phyloP scores from a whole-genome alignment of 805 yeast genomes.

The Nakazawaea peltata region DNA sequence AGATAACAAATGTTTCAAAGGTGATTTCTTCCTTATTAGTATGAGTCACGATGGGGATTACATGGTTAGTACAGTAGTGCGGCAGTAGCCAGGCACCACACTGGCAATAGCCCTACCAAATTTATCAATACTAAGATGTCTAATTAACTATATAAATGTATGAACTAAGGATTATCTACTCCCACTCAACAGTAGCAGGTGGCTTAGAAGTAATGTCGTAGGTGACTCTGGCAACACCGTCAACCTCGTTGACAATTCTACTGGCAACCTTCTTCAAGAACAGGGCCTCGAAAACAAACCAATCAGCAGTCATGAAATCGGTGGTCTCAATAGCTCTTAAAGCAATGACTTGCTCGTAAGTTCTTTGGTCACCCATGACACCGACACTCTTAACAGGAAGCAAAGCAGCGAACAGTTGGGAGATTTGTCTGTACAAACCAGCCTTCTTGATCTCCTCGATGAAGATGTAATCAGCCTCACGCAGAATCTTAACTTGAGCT shows the following conservation, averaged over 20 bases:
- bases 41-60: constrained; percentile 61
- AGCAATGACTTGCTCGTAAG: constrained; percentile 98
- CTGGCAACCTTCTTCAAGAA: constrained; percentile 91
- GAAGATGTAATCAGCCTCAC: constrained; percentile 94
- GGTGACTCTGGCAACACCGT: constrained; percentile 98
- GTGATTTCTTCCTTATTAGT: constrained; percentile 44
- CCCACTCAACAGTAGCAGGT: constrained; percentile 99
- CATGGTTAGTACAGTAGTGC: constrained; percentile 44
- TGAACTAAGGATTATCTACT: constrained; percentile 31
- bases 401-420: constrained; percentile 96
- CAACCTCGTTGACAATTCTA: constrained; percentile 96
- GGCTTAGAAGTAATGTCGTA: constrained; percentile 99
- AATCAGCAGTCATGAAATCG: constrained; percentile 99
- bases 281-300: constrained; percentile 89
- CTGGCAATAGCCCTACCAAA: too few relatives aligned
- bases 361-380: constrained; percentile 99
- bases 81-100: too few relatives aligned
- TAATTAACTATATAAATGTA: constrained; percentile 1
- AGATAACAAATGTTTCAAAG: constrained; percentile 8
- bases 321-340: constrained; percentile 95
- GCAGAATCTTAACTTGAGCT: constrained; percentile 89
- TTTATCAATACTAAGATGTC: too few relatives aligned
- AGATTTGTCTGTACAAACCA: constrained; percentile 85
- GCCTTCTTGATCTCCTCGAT: constrained; percentile 93
- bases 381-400: constrained; percentile 98